A percentile compares a stretch with the other conserved stretches of the same genome.
phyloP scores from a whole-genome alignment of 495 filamentous ascomycete species.

The Penicillium desertorum region DNA sequence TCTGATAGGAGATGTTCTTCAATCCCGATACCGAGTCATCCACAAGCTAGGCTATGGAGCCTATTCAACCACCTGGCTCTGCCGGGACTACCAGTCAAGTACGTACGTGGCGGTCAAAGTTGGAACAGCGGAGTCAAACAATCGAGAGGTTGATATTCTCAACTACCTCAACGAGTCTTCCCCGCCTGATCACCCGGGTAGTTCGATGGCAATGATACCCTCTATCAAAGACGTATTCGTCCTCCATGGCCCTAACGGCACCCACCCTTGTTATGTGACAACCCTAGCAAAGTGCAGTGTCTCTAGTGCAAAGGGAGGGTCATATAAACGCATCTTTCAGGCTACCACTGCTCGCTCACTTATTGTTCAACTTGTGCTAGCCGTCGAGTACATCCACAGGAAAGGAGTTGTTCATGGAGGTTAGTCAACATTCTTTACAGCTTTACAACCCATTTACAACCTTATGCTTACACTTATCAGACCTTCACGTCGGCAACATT shows the following conservation, averaged over 20 bases:
- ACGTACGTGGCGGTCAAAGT: conserved; percentile 32
- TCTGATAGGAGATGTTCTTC: conserved; percentile 36
- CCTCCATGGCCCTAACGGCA: conserved; percentile 42
- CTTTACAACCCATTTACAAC: not conserved
- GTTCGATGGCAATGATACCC: conserved; percentile 16
- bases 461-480: conserved; percentile 4
- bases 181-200: conserved; percentile 13
- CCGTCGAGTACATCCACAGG: conserved; percentile 28
- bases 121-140: conserved; percentile 17
- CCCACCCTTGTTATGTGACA: conserved; percentile 43
- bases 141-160: conserved; percentile 19
- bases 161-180: conserved; percentile 7
- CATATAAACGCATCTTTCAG: conserved; percentile 26
- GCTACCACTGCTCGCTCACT: conserved; percentile 36
- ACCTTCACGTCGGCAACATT: conserved; percentile 26
- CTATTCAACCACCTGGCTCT: conserved; percentile 31
- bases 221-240: conserved; percentile 35
- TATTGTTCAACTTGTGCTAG: conserved; percentile 38
- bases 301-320: conserved; percentile 24
- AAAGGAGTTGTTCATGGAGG: conserved; percentile 29
- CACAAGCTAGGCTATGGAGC: conserved; percentile 40
- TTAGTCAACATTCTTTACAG: not conserved
- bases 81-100: conserved; percentile 1
- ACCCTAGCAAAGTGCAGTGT: conserved; percentile 22
- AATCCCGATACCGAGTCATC: conserved; percentile 36